Base-by-base conservation (phyloP, 192 early-diverging fungal genomes). In the Umbelopsis vinacea region DNA sequence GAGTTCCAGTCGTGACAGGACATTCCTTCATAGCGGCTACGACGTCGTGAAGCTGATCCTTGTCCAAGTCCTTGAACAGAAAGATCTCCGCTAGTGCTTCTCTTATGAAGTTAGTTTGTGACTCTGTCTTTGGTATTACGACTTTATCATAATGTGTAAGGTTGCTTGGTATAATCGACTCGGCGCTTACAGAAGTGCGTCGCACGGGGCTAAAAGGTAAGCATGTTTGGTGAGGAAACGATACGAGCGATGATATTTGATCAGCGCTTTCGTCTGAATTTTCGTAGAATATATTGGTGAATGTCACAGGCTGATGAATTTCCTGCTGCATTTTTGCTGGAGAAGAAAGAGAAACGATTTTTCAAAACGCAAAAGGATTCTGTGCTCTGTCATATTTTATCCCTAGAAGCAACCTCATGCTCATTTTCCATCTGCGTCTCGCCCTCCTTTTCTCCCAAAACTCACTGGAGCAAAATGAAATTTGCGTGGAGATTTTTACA, bases 141-240 rank as follows among this genome's bases (percentile, higher is more conserved):
- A 66, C 26, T 21, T 72, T 79, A 46, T 46, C 21, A 1, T 38
- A 52, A 15, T 52, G 57, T 10, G 22, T 72, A 4, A 52, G 26
- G 0, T 37, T 38, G 14, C 11, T 71, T 9, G 82, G 82, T 22
- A 6, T 40, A 23, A 83, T 78, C 15, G 82, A 83, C 66, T 83
- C 82, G 3, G 77, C 82, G 46, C 77, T 79, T 5, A 83, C 82
- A 46, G 82, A 83, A 15, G 33, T 66, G 35, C 82, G 82, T 40
- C 82, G 67, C 33, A 55, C 54, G 45, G 52, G 21, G 37, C 22
- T 37, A 37, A n/a, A 29, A 19, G 57, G 23, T n/a, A 37, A 19
- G 17, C 33, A 37, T 29, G 1, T 63, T 37, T 63, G 40, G 40
- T 43, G 23, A 29, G 57, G 26, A 17, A 63, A 19, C 4, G 57